phyloP scores from a whole-genome alignment of 2,329 filamentous ascomycete genomes.

The Verticillium nonalfalfae region DNA sequence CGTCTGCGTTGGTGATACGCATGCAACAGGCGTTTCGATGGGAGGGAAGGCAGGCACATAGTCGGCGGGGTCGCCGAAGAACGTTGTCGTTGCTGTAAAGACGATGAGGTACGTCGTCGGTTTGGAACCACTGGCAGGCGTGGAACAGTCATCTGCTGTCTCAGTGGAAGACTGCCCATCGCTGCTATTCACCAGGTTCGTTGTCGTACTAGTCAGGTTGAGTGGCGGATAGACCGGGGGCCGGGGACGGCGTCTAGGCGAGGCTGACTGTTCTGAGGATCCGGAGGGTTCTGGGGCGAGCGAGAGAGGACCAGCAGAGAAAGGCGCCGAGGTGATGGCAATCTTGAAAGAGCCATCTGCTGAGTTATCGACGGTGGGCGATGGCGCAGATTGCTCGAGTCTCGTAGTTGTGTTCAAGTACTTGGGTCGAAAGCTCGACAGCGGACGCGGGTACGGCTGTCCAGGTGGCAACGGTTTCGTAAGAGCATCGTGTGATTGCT shows the following conservation, averaged over 20 bases:
- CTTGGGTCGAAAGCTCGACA: background rate
- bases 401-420: background rate
- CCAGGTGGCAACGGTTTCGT: background rate
- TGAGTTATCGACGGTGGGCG: background rate
- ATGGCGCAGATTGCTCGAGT: background rate
- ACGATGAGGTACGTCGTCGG: conserved; percentile 34
- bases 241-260: background rate
- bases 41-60: conserved; percentile 40
- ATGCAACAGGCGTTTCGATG: conserved; percentile 20
- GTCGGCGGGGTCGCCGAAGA: conserved; percentile 34
- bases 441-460: background rate
- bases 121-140: background rate
- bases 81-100: conserved; percentile 44
- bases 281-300: too few relatives aligned
- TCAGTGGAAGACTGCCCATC: background rate
- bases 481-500: background rate
- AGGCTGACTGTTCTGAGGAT: background rate
- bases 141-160: background rate
- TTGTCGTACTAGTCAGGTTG: background rate
- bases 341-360: background rate
- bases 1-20: background rate
- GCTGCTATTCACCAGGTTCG: background rate
- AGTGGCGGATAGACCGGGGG: background rate
- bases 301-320: too few relatives aligned
- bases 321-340: too few relatives aligned